These are phyloP conservation scores for Cunninghamia lanceolata DNA, from an alignment of 75 land plant species.

Conservation along the genomic window DNA sequence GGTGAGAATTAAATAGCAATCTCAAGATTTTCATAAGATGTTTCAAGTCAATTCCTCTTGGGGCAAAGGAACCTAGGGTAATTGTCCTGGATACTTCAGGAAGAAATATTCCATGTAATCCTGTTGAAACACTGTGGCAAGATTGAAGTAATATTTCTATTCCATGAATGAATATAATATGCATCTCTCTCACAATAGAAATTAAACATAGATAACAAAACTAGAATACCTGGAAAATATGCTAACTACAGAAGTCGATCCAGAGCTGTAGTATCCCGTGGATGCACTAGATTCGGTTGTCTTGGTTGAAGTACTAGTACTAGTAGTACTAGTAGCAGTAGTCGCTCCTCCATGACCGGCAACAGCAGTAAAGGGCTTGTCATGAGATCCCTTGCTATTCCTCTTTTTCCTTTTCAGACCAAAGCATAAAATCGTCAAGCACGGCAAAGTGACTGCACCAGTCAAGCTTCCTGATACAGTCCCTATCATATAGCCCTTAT, in stretches of 20 bases:
- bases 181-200: not conserved
- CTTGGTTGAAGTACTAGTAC: not conserved
- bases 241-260: not conserved
- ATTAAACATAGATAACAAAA: too few species aligned
- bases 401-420: not conserved
- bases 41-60: too few species aligned
- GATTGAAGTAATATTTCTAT: too few species aligned
- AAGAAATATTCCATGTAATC: too few species aligned
- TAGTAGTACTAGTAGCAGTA: not conserved
- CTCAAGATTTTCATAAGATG: too few species aligned
- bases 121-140: too few species aligned
- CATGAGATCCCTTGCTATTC: not conserved
- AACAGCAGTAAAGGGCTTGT: not conserved
- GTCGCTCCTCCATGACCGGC: not conserved
- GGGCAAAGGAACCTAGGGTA: too few species aligned
- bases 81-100: too few species aligned
- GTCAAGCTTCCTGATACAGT: not conserved
- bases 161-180: too few species aligned
- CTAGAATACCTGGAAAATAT: not conserved
- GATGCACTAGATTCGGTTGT: not conserved
- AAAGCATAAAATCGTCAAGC: not conserved
- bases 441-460: not conserved
- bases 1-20: too few species aligned
- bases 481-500: not conserved
- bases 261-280: not conserved